Conservation (phyloP, 108 stramenopile genomes). For the Pinguiococcus pyrenoidosus region DNA sequence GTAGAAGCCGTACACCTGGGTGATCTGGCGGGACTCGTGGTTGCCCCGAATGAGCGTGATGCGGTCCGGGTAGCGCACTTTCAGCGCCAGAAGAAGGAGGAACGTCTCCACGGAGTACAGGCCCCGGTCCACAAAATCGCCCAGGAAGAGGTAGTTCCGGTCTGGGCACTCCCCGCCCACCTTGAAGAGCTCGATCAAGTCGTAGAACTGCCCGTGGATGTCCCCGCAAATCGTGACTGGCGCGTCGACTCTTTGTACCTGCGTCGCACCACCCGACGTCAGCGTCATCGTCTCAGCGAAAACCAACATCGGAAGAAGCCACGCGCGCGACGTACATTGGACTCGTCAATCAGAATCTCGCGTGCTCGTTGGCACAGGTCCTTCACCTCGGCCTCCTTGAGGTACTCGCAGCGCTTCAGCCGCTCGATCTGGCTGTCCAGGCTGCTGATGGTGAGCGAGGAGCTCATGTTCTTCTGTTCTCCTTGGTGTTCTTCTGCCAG, state of each 20-base stretch:
- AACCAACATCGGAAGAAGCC: no score
- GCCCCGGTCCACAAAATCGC: conserved; percentile 98
- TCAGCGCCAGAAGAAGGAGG: conserved; percentile 79
- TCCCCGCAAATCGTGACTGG: conserved; percentile 99
- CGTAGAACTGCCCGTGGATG: conserved; percentile 99
- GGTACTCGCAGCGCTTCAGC: conserved; percentile 80
- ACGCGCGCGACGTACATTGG: no score
- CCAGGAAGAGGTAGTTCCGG: conserved; percentile 94
- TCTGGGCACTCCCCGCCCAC: conserved; percentile 96
- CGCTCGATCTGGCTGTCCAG: conserved; percentile 29
- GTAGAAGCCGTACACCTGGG: conserved; percentile 98
- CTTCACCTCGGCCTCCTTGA: conserved; percentile 96
- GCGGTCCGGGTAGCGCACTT: conserved; percentile 84
- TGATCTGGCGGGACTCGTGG: conserved; percentile 90
- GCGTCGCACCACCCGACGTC: no score
- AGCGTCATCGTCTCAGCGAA: no score
- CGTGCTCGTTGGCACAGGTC: conserved; percentile 82
- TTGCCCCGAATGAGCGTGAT: conserved; percentile 97
- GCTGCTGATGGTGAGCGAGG: conserved; percentile 22
- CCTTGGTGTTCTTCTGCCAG: no score
- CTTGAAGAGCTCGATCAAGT: conserved; percentile 92
- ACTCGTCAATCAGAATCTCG: conserved; percentile 96
- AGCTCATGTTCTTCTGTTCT: no score
- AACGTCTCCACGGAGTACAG: conserved; percentile 98
- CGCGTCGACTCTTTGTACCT: conserved; percentile 87